phyloP scores from a whole-genome alignment of 192 early-diverging fungal genomes.

The Rhizoclosmatium globosum region DNA sequence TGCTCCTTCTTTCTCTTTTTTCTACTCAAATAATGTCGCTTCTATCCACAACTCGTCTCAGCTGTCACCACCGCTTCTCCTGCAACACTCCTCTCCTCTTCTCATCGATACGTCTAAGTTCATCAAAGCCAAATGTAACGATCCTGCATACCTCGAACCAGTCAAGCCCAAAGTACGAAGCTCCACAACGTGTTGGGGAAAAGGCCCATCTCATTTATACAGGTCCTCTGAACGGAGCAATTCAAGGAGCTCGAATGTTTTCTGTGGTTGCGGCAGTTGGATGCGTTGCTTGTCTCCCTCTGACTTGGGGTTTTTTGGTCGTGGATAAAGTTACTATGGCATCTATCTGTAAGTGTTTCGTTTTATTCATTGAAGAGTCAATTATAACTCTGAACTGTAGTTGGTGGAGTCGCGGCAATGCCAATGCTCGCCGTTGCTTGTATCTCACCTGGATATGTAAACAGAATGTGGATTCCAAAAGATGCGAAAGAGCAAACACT shows the following conservation, averaged over 20 bases:
- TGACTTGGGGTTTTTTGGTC: background rate
- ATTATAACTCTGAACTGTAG: too few species aligned
- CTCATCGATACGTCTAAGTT: background rate
- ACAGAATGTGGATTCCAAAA: background rate
- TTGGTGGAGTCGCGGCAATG: background rate
- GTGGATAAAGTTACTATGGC: background rate
- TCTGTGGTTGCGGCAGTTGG: background rate
- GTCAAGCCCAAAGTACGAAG: too few species aligned
- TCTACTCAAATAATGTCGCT: background rate
- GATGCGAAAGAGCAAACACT: background rate
- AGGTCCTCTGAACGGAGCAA: background rate
- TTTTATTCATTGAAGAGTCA: background rate
- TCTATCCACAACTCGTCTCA: background rate
- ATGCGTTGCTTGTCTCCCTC: background rate
- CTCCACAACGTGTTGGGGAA: background rate
- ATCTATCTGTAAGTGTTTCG: background rate
- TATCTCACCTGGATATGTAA: slow-evolving; percentile 6
- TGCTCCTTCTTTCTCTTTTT: too few species aligned
- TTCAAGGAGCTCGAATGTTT: background rate
- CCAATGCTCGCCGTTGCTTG: slow-evolving; percentile 1
- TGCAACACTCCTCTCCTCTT: background rate
- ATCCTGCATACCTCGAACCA: background rate
- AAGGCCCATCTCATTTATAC: slow-evolving; percentile 8
- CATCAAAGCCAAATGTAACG: background rate
- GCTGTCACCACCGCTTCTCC: background rate